phyloP scores from a whole-genome alignment of 2,329 filamentous ascomycete genomes.

The Nigrospora osmanthi region DNA sequence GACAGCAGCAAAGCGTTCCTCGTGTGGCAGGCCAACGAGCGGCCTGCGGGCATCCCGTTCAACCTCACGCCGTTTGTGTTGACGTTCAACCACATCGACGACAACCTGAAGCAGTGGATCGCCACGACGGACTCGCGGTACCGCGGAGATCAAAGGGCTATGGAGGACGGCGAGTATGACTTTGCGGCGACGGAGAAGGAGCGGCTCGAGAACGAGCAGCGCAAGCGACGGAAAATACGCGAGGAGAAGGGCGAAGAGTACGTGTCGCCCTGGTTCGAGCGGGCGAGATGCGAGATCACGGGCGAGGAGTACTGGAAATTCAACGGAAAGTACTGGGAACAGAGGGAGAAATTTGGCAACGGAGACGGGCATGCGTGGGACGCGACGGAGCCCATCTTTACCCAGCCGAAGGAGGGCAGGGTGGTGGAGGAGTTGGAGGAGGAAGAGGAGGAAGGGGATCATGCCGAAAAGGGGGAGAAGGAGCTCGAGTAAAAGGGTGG shows the following conservation, averaged over 20 bases:
- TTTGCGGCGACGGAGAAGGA: slow-evolving; percentile 91
- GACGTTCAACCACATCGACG: slow-evolving; percentile 85
- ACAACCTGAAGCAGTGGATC: slow-evolving; percentile 67
- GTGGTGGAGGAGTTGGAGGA: too few species aligned
- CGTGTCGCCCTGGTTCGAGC: slow-evolving; percentile 75
- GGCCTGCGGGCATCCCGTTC: slow-evolving; percentile 83
- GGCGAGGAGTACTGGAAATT: slow-evolving; percentile 89
- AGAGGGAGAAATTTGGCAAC: slow-evolving; percentile 57
- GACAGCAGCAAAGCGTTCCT: slow-evolving; percentile 74
- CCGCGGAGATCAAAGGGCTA: slow-evolving; percentile 88
- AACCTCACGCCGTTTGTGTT: slow-evolving; percentile 95
- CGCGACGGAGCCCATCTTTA: background rate
- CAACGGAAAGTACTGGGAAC: slow-evolving; percentile 81
- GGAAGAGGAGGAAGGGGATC: too few species aligned
- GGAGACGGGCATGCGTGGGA: slow-evolving; percentile 27
- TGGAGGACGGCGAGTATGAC: slow-evolving; percentile 98
- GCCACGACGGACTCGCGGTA: slow-evolving; percentile 92
- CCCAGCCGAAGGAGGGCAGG: too few species aligned
- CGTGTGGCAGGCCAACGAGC: slow-evolving; percentile 82
- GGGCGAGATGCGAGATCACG: slow-evolving; percentile 65
- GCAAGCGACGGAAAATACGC: slow-evolving; percentile 62
- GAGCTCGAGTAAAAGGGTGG: too few species aligned
- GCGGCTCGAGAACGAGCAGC: slow-evolving; percentile 84
- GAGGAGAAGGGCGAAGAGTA: slow-evolving; percentile 79
- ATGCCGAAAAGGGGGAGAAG: too few species aligned